phyloP scores from a whole-genome alignment of 345 rosid genomes.

The Boechera divaricarpa region DNA sequence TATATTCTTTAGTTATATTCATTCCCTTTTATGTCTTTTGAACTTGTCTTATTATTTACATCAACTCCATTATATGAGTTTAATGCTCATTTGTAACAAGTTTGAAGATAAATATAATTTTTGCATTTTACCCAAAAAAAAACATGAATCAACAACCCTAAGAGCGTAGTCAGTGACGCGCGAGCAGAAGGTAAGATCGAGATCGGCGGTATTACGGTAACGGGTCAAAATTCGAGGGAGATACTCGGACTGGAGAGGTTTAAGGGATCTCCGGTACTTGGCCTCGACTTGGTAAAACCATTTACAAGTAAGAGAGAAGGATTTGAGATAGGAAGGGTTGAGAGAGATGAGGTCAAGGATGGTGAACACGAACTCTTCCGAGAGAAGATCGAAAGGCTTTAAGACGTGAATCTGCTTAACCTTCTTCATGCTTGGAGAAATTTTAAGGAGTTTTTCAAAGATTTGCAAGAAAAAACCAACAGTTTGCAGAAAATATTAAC shows the following conservation, averaged over 20 bases:
- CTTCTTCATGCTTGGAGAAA: conserved; percentile 28
- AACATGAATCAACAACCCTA: background rate
- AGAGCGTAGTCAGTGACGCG: conserved; percentile 48
- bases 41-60: no score
- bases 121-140: no score
- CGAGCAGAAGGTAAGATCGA: conserved; percentile 55
- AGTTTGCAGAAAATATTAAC: background rate
- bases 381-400: conserved; percentile 47
- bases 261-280: conserved; percentile 45
- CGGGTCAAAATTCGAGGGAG: conserved; percentile 42
- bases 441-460: no score
- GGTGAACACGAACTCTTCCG: conserved; percentile 50
- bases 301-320: conserved; percentile 54
- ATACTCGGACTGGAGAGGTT: conserved; percentile 48
- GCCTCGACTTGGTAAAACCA: conserved; percentile 48
- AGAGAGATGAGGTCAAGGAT: conserved; percentile 50
- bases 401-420: conserved; percentile 24
- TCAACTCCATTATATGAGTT: no score
- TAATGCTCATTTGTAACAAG: no score
- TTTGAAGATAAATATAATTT: no score
- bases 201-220: conserved; percentile 44
- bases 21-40: no score
- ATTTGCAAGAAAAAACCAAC: background rate
- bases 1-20: no score
- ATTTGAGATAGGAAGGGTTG: conserved; percentile 50